Base-by-base conservation (phyloP, 306 rosid species). In the Leucaena leucocephala region DNA sequence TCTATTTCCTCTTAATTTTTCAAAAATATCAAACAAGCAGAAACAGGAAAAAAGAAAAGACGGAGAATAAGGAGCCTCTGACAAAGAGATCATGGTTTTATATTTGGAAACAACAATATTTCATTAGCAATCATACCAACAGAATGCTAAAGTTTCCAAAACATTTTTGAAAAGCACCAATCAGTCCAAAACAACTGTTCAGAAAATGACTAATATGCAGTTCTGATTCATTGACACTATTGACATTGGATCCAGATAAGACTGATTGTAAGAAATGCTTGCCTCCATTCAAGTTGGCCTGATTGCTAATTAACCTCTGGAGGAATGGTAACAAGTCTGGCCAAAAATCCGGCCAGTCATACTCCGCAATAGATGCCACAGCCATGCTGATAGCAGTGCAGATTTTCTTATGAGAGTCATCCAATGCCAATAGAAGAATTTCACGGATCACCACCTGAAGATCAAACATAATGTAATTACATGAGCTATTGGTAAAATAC, bases 341-440 rank as follows among this genome's bases (percentile, higher is more conserved):
- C 98, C 98, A 95, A 71, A 77, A 84, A 81, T 92, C 98, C 15
- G 98, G 98, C 98, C 98, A 95, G 82, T 95, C 98, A 86, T 92
- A 82, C 71, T 76, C 82, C 27, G 98, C 97, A 75, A 95, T 87
- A 59, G 98, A 87, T 61, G 98, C 97, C 83, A 95, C 91, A 77
- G 94, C 98, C 98, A 95, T 90, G 82, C 98, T 90, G 76, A 92
- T 76, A 78, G 98, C 98, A 5, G 97, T 95, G 86, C 98, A 91
- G 49, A 95, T 90, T 88, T 94, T 95, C 82, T 89, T 85, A 78
- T 91, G 93, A 78, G 97, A 82, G 68, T 92, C 98, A 85, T 92
- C 98, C 86, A 95, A 87, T 72, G 98, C 80, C 73, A 87, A 74
- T 49, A 95, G 62, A 73, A 95, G 95, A 78, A 91, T 87, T 69